Evolutionary conservation across 495 filamentous ascomycete genomes (phyloP), one percentile per base, ranked within the genome.

Genomic region (Penicillium atrosanguineum): DNA sequence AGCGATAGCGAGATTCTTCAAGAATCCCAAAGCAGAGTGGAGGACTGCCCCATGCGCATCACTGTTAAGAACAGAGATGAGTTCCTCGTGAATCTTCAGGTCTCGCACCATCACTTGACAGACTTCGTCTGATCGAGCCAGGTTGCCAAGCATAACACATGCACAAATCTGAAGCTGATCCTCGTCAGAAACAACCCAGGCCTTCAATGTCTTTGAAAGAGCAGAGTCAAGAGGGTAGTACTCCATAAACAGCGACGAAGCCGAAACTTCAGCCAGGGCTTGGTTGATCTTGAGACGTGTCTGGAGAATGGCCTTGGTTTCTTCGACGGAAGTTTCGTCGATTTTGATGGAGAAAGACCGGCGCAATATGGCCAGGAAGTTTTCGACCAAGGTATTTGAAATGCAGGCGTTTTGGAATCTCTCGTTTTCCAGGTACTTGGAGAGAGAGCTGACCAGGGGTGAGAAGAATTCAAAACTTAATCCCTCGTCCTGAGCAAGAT

Each of bases 1-100:
- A 2, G 87, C 81, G 50, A 93, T 84, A 31, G 87, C 85, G 3
- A 93, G 75, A 59, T 94, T 93, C 61, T 89, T 92, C 48, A 91
- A 71, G 58, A 91, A 89, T n/a, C 87, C 80, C 7, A 90, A 75
- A 5, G 77, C 73, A 8, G 86, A 79, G 64, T 90, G 87, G 3
- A 87, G 70, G 0, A 89, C 77, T 23, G 83, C 79, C 7, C 68
- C 71, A 20, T 69, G 71, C 9, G 72, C 58, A 18, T 72, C 66
- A 4, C 66, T 68, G 7, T 69, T 67, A 12, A 90, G 69, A 29
- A 86, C 78, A 0, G 62, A 51, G 34, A 83, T 73, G 7, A 93
- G 64, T 2, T 79, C 72, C 8, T 70, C 63, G 48, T 87, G 83
- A 6, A 90, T 72, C 6, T 72, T 69, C 9, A 72, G 57, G 3